Conservation (phyloP, 2,329 filamentous ascomycete genomes). For the Epichloe baconii region DNA sequence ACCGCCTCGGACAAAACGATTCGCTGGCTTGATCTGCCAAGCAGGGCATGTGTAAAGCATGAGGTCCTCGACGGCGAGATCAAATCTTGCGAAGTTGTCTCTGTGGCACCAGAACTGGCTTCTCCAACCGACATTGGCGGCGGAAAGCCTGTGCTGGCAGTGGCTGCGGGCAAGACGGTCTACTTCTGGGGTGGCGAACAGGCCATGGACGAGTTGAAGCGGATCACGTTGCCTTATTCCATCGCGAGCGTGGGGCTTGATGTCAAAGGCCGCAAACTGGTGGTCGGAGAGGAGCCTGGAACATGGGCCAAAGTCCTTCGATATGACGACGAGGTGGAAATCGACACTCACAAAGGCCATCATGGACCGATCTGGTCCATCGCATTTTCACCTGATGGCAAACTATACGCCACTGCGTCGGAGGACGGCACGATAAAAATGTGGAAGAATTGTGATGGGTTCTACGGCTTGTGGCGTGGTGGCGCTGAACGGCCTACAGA, state of each 20-base stretch:
- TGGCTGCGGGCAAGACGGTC: constrained; percentile 85
- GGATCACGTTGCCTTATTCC: constrained; percentile 66
- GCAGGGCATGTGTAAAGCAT: constrained; percentile 60
- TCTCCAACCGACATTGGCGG: constrained; percentile 50
- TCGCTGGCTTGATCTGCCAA: constrained; percentile 85
- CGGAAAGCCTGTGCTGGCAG: constrained; percentile 63
- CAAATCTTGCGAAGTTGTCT: constrained; percentile 81
- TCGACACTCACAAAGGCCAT: constrained; percentile 92
- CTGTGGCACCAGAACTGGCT: constrained; percentile 45
- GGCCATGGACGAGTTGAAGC: constrained; percentile 64
- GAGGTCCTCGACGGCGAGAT: constrained; percentile 73
- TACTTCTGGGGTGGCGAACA: constrained; percentile 77
- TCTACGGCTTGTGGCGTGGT: constrained; percentile 50
- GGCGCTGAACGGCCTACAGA: constrained; percentile 26
- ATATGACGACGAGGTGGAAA: constrained; percentile 69
- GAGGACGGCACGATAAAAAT: constrained; percentile 97
- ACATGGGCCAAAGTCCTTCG: constrained; percentile 96
- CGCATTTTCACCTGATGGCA: constrained; percentile 87
- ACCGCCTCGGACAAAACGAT: constrained; percentile 88
- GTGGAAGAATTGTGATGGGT: constrained; percentile 58
- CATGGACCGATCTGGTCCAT: constrained; percentile 97
- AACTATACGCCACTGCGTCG: constrained; percentile 89
- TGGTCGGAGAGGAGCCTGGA: constrained; percentile 82
- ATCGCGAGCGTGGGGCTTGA: constrained; percentile 87
- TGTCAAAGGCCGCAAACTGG: constrained; percentile 64